A percentile compares a stretch with the other conserved stretches of the same genome.
These are phyloP conservation scores for Arthroderma uncinatum DNA, from an alignment of 2,329 filamentous ascomycete species.

Conservation along the genomic window DNA sequence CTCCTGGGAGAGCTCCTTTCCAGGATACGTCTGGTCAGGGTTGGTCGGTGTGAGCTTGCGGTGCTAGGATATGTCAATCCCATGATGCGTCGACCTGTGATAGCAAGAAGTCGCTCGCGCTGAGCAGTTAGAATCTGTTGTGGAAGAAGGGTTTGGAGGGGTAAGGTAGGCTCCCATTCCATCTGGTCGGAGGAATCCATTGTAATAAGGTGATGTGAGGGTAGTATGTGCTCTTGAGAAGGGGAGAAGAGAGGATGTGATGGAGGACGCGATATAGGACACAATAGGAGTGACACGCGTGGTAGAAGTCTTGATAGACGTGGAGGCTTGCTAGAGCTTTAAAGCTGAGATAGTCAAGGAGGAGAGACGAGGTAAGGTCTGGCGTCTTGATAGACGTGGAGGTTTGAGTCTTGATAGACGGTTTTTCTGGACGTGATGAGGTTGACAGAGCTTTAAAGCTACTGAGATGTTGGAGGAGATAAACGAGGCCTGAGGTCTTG, in stretches of 20 bases:
- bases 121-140: conserved; percentile 1
- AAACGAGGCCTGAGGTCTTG: neutral
- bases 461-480: neutral
- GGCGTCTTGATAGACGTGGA: neutral
- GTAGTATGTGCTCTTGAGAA: neutral
- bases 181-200: neutral
- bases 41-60: neutral
- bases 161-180: conserved; percentile 9
- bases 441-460: neutral
- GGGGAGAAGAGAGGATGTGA: neutral
- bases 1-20: neutral
- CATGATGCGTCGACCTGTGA: neutral
- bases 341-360: neutral
- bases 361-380: neutral
- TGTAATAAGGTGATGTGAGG: neutral
- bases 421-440: too few relatives aligned
- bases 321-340: neutral
- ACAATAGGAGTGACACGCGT: neutral
- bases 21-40: neutral
- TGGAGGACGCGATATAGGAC: neutral
- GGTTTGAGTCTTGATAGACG: neutral
- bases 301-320: neutral
- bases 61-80: neutral
- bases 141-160: neutral
- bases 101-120: neutral